Evolutionary conservation across 1,139 yeast species (phyloP), one percentile per base, ranked within the genome.

Genomic region (Pichia sp.): DNA sequence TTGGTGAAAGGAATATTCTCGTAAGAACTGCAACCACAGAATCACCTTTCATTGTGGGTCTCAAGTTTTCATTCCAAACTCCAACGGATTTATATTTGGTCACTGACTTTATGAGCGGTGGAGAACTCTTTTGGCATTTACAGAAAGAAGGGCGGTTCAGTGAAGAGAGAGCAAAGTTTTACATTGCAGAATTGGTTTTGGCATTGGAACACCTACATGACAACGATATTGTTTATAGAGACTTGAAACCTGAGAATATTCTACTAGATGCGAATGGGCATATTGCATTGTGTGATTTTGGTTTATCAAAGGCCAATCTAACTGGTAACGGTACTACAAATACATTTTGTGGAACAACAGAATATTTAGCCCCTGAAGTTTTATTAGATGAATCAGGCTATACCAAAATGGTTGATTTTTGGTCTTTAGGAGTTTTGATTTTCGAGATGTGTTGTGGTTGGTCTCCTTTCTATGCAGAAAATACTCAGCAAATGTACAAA

Each of bases 401-500:
- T 70, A 86, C 93, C 40, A 85, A 86, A 67, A 86, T 86, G 93
- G 93, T 87, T 64, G 95, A 87, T 70, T 87, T 86, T 64, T 87
- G 95, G 95, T 85, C 92, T 1, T 72, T 87, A 56, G 95, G 95
- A 58, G 93, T 87, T 8, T 74, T 87, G 57, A 85, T 87, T 47
- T 87, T 87, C 69, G 95, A 87, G 71, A 86, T 87, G 93, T 85
- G 97, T 71, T 93, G 98, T 73, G 99, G 99, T 45, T 93, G 98
- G 98, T 87, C 96, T n/a, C 99, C 99, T 54, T 93, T 93, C 70
- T 92, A 90, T 68, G 98, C 98, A 45, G 97, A 92, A 60, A 93
- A 89, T 69, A 90, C 96, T 53, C 98, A 93, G 74, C 97, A 92
- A 72, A 93, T 93, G 98, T 93, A 93, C 75, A 92, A 92, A 74